These are phyloP conservation scores for Colletotrichum euphorbiae DNA, from an alignment of 2,329 filamentous ascomycete genomes.

Conservation along the genomic window DNA sequence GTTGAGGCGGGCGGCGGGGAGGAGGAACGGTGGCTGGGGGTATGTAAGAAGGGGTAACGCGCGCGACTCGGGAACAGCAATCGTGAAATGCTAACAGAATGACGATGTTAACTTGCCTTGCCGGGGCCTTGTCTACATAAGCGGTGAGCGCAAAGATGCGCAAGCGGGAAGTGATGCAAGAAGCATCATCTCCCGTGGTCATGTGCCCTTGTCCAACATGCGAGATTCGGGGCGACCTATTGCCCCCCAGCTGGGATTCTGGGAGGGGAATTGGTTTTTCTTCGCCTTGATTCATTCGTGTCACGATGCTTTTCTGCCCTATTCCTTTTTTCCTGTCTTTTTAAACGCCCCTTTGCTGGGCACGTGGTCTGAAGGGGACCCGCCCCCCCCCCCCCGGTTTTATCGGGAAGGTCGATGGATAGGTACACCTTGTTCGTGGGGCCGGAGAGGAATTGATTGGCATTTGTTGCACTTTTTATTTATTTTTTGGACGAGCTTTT, in stretches of 20 bases:
- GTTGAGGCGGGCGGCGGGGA: conserved; percentile 5
- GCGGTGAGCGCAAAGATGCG: conserved; percentile 34
- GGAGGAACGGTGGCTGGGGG: not conserved
- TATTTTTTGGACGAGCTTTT: not conserved
- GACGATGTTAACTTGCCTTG: not conserved
- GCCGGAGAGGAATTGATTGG: conserved; percentile 15
- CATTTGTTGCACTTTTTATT: not conserved
- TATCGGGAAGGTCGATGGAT: conserved; percentile 12
- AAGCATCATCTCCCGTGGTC: conserved; percentile 26
- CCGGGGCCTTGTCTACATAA: not conserved
- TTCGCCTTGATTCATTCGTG: conserved; percentile 17
- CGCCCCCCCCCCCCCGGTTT: too few relatives aligned
- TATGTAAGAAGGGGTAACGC: not conserved
- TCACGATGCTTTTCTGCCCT: conserved; percentile 18
- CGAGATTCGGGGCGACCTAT: conserved; percentile 16
- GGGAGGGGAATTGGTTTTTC: not conserved
- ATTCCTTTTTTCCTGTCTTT: conserved; percentile 2
- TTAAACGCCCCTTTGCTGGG: conserved; percentile 18
- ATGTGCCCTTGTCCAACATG: conserved; percentile 36
- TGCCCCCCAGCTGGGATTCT: not conserved
- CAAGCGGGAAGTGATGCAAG: conserved; percentile 9
- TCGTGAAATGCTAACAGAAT: not conserved
- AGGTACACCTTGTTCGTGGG: conserved; percentile 7
- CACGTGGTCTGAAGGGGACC: too few relatives aligned
- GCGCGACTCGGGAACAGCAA: conserved; percentile 14